Evolutionary conservation across 176 grass and related monocot species (phyloP).

Genomic region (Musa itinerans): DNA sequence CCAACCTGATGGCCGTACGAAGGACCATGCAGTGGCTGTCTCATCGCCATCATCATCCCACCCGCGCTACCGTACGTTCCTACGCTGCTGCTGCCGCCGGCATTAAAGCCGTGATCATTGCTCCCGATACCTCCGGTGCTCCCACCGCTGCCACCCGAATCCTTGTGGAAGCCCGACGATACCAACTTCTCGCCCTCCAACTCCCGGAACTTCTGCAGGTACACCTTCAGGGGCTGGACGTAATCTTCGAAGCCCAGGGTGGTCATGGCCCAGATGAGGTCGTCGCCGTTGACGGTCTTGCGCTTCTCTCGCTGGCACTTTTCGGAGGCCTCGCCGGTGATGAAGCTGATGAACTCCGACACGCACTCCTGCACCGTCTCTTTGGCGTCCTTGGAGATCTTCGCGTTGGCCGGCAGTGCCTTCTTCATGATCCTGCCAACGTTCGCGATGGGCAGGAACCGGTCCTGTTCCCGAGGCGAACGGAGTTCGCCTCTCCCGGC

Average conservation of each 20-base stretch:
- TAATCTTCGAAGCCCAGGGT: slow-evolving; percentile 7
- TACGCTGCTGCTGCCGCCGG: too few relatives aligned
- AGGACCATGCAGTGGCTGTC: too few relatives aligned
- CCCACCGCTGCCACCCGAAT: too few relatives aligned
- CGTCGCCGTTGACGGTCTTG: slow-evolving; percentile 13
- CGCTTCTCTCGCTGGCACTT: slow-evolving; percentile 17
- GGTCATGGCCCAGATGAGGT: slow-evolving; percentile 10
- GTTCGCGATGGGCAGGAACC: slow-evolving; percentile 72
- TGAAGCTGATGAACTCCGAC: slow-evolving; percentile 81
- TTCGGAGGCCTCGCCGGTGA: slow-evolving; percentile 44
- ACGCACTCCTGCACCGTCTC: slow-evolving; percentile 80
- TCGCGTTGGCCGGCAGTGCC: slow-evolving; percentile 65
- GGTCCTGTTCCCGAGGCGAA: slow-evolving; percentile 48
- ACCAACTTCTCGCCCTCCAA: too few relatives aligned
- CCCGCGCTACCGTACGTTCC: too few relatives aligned
- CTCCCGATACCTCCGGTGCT: too few relatives aligned
- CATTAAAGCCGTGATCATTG: too few relatives aligned
- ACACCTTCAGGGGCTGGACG: not conserved
- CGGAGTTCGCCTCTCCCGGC: not conserved
- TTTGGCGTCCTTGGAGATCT: slow-evolving; percentile 76
- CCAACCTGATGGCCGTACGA: too few relatives aligned
- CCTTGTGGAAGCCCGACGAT: too few relatives aligned
- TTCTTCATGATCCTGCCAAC: slow-evolving; percentile 89
- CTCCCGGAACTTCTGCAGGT: not conserved
- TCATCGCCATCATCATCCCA: too few relatives aligned